phyloP scores from a whole-genome alignment of 2,329 filamentous ascomycete species.

The Coleophoma crateriformis region DNA sequence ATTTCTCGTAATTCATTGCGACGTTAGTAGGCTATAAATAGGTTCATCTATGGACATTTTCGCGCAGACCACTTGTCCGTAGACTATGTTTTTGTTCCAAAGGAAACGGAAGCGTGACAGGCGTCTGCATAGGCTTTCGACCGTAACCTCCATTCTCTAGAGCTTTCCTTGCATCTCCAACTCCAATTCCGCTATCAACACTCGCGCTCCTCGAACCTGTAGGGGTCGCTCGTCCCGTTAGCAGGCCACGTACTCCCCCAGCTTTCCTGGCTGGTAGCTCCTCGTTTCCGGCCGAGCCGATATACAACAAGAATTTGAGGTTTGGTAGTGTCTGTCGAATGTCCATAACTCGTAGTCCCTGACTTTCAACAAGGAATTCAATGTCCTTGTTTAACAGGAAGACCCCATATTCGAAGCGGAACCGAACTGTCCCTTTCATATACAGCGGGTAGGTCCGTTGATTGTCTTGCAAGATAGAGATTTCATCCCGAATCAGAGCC shows the following conservation, averaged over 20 bases:
- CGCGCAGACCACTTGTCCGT: conserved; percentile 26
- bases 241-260: conserved; percentile 55
- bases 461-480: conserved; percentile 44
- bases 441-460: conserved; percentile 77
- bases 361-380: conserved; percentile 58
- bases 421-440: conserved; percentile 65
- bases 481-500: conserved; percentile 70
- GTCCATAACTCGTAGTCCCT: conserved; percentile 77
- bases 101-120: conserved; percentile 10
- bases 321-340: conserved; percentile 91
- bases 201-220: conserved; percentile 19
- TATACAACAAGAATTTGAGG: conserved; percentile 85
- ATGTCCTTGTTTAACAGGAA: conserved; percentile 97
- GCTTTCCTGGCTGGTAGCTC: conserved; percentile 56
- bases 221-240: conserved; percentile 33
- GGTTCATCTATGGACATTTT: conserved; percentile 12
- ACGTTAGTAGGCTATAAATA: no score
- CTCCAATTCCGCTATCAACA: conserved; percentile 18
- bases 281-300: conserved; percentile 73
- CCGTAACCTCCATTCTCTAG: conserved; percentile 16
- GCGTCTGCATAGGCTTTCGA: conserved; percentile 1
- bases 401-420: conserved; percentile 92
- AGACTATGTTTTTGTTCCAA: conserved; percentile 17
- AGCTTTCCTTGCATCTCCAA: conserved; percentile 17
- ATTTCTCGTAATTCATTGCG: no score